Evolutionary conservation across 169 alveolate species (phyloP), one percentile per base, ranked within the genome.

Genomic region (Babesia gibsoni): DNA sequence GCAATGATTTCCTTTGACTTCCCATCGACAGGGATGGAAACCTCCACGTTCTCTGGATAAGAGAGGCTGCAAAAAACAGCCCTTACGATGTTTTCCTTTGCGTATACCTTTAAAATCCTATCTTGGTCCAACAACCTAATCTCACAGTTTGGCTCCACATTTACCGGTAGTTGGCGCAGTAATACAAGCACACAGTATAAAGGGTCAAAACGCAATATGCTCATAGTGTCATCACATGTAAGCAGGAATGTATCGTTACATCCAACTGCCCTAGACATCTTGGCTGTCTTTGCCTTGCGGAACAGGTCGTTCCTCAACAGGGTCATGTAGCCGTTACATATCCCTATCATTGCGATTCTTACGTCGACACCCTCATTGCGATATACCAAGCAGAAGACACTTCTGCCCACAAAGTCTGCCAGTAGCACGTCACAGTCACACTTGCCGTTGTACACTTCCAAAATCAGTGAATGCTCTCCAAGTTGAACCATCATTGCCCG

Each of bases 381-480:
- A 32, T 61, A 61, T 5, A 46, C 43, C 58, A 61, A 23, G 35
- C 72, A 61, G 46, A 61, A 61, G 37, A 61, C 45, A 35, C 18
- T 18, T 20, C 1, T 3, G 32, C 46, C 56, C 30, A 61, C 72
- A 4, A 61, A 41, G 9, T 29, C 39, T 18, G 59, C 72, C 50
- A 61, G 46, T n/a, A 74, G 29, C 10, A 74, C 56, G 6, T 36
- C 54, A 52, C 41, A 45, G 52, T 64, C 67, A 20, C 84, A 74
- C 36, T 53, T 27, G 61, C 64, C 84, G 25, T 3, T 23, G 53
- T 65, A 74, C 49, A 16, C n/a, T 49, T 74, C 84, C 50, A 74
- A 39, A 2, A 37, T 18, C 2, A 64, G 18, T n/a, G 29, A 10
- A 5, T 46, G 52, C 14, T 65, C 68, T 7, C 59, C 63, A 6